A percentile compares a stretch with the other conserved stretches of the same genome.
Evolutionary conservation across 495 filamentous ascomycete species (phyloP).

Genomic region (Penicillium paradoxum): DNA sequence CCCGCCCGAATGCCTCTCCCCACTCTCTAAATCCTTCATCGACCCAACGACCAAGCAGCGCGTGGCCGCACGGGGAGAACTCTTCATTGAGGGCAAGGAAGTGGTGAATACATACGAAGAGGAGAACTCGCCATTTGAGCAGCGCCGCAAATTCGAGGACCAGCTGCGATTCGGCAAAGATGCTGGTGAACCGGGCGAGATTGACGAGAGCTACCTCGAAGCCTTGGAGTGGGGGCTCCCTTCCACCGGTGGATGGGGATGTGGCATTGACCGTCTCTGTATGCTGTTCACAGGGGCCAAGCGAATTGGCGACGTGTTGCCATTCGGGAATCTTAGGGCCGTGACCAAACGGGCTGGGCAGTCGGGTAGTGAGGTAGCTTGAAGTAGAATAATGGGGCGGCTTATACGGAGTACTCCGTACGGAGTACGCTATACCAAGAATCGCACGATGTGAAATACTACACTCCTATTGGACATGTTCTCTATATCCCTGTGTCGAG

Average conservation of each 20-base stretch:
- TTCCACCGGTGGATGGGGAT: slow-evolving; percentile 94
- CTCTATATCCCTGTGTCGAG: background rate
- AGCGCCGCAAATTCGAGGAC: slow-evolving; percentile 74
- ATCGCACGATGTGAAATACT: background rate
- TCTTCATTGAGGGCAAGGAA: slow-evolving; percentile 77
- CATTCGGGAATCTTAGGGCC: slow-evolving; percentile 74
- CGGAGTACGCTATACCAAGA: slow-evolving; percentile 7
- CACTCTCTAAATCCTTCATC: slow-evolving; percentile 79
- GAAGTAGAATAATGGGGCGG: slow-evolving; percentile 45
- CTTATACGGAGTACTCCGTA: too few species aligned
- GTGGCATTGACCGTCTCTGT: slow-evolving; percentile 80
- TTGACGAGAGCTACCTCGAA: slow-evolving; percentile 82
- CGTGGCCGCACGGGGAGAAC: slow-evolving; percentile 76
- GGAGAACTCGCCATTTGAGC: slow-evolving; percentile 87
- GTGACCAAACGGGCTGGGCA: slow-evolving; percentile 28
- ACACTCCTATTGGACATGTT: background rate
- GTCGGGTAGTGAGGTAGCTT: slow-evolving; percentile 40
- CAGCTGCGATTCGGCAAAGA: slow-evolving; percentile 46
- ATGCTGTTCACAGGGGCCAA: slow-evolving; percentile 79
- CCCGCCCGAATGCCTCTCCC: slow-evolving; percentile 87
- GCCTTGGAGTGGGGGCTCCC: slow-evolving; percentile 85
- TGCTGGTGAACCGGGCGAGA: slow-evolving; percentile 33
- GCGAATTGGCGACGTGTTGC: slow-evolving; percentile 75
- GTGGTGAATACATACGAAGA: slow-evolving; percentile 96
- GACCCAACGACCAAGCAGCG: slow-evolving; percentile 56